A percentile compares a stretch with the other conserved stretches of the same genome.
These are phyloP conservation scores for Raffaelea ambrosiae DNA, from an alignment of 2,329 filamentous ascomycete species.

Conservation along the genomic window DNA sequence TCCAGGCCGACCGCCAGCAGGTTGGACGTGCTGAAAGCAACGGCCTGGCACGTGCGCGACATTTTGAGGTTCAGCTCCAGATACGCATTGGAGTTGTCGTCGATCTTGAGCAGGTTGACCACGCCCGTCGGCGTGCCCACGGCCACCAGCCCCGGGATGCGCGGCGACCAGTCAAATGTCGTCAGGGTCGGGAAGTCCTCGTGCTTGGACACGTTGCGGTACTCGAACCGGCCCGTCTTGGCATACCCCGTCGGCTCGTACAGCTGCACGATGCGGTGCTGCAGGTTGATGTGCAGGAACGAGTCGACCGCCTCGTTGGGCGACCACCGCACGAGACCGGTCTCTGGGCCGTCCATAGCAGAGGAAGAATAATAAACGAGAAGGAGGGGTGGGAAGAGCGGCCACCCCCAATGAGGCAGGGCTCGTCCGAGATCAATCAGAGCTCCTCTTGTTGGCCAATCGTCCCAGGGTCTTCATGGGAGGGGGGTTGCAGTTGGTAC, in stretches of 20 bases:
- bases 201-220: constrained; percentile 46
- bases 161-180: constrained; percentile 59
- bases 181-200: constrained; percentile 56
- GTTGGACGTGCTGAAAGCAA: constrained; percentile 66
- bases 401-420: too few relatives aligned
- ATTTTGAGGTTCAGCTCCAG: constrained; percentile 64
- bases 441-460: too few relatives aligned
- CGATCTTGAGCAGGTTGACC: constrained; percentile 64
- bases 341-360: constrained; percentile 50
- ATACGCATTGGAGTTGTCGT: constrained; percentile 58
- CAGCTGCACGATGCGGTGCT: constrained; percentile 53
- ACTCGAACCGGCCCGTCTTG: constrained; percentile 48
- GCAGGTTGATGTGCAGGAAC: constrained; percentile 58
- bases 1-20: constrained; percentile 72
- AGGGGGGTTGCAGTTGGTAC: too few relatives aligned
- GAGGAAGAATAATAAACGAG: background rate
- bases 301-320: constrained; percentile 49
- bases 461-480: too few relatives aligned
- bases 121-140: constrained; percentile 69
- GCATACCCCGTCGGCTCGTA: constrained; percentile 55
- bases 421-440: too few relatives aligned
- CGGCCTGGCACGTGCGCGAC: constrained; percentile 69
- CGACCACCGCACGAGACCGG: constrained; percentile 59
- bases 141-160: constrained; percentile 57
- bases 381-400: constrained; percentile 12